Evolutionary conservation across 768 basidiomycete species (phyloP), one percentile per base, ranked within the genome.

Genomic region (Tricholoma bakamatsutake): DNA sequence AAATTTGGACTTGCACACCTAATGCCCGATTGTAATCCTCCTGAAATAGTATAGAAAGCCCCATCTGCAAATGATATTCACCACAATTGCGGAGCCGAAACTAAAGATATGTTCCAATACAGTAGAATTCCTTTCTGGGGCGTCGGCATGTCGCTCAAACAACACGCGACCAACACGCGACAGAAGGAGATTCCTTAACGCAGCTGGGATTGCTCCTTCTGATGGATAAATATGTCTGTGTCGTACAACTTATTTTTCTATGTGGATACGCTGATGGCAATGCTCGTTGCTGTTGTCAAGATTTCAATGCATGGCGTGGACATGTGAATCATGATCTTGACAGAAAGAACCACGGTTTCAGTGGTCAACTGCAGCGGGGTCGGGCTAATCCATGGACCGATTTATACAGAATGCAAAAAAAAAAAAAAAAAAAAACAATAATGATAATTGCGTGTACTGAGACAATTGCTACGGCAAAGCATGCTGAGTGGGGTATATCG

Each of bases 401-500:
- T 9, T 18, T 4, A 6, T 28, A 21, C 5, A 28, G 18, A 52
- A 52, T 35, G 33, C 39, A 39, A 27, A n/a, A n/a, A n/a, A n/a
- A n/a, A n/a, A n/a, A n/a, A n/a, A n/a, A n/a, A n/a, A n/a, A n/a
- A n/a, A n/a, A 37, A 52, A 54, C 33, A 9, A 55, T 55, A 35
- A 54, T 55, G 54, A 55, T 55, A 39, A 55, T 50, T 55, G 54
- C 37, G 28, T 8, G 47, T 55, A 55, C 31, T 33, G 30, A 49
- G 33, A 39, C 47, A 55, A 42, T 42, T 47, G 39, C 8, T 55
- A 55, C 52, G 60, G 59, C 59, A 59, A 53, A 61, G 54, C 51
- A 57, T 50, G 54, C 52, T 57, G 31, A 46, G 51, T 42, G 37
- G 35, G 50, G 58, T 62, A 60, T 64, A 54, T 40, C 21, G 52